These are phyloP conservation scores for Gillenia trifoliata DNA, from an alignment of 306 rosid genomes.

Conservation along the genomic window DNA sequence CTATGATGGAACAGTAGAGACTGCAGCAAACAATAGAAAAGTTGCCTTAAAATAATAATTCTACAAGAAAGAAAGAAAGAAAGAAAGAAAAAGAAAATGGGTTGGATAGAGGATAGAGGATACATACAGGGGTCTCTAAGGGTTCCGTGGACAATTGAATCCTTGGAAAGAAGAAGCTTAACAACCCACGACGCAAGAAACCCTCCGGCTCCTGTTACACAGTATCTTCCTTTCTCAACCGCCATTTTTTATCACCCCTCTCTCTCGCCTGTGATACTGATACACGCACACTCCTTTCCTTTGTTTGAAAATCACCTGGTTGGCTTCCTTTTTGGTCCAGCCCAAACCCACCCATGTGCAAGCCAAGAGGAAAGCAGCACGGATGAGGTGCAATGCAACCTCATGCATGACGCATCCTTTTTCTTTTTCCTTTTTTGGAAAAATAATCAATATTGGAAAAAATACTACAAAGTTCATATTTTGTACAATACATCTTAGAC, in stretches of 20 bases:
- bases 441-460: no score
- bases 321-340: no score
- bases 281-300: no score
- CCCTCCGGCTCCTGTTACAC: constrained; percentile 83
- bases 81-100: not conserved
- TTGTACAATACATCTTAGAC: no score
- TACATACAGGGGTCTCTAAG: constrained; percentile 50
- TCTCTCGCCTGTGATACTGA: not conserved
- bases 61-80: no score
- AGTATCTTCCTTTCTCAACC: constrained; percentile 29
- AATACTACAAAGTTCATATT: no score
- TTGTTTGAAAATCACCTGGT: no score
- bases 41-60: not conserved
- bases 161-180: constrained; percentile 61
- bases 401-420: no score
- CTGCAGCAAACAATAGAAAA: not conserved
- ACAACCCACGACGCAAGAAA: constrained; percentile 68
- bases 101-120: not conserved
- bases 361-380: no score
- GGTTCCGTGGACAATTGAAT: constrained; percentile 63
- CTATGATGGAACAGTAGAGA: not conserved
- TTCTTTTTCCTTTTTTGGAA: no score
- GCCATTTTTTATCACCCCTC: not conserved
- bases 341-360: no score
- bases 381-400: no score